phyloP scores from a whole-genome alignment of 1,284 basidiomycete species.

The Mycocalia duriaeana region DNA sequence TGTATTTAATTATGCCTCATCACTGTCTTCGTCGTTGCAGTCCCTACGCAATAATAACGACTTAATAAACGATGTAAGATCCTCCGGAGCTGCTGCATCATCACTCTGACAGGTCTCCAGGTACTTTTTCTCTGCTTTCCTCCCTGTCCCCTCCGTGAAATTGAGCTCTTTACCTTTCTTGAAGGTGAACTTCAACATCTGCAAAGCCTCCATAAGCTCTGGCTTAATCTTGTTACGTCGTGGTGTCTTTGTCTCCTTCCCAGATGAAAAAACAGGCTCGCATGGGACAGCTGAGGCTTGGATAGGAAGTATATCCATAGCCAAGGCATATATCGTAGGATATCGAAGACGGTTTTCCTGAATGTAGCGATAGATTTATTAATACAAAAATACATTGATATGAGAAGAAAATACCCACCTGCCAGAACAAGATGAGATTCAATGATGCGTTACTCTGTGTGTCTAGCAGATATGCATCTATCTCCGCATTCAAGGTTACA shows the following conservation, averaged over 20 bases:
- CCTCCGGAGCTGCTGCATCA: not conserved
- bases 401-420: constrained; percentile 1
- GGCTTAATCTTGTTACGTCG: not conserved
- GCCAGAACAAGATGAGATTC: not conserved
- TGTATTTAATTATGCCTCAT: not conserved
- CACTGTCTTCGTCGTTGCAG: not conserved
- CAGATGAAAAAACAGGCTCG: not conserved
- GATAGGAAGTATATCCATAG: not conserved
- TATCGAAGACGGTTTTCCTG: not conserved
- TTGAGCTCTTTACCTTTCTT: not conserved
- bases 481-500: not conserved
- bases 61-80: not conserved
- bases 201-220: not conserved
- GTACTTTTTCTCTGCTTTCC: not conserved
- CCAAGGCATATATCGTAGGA: not conserved
- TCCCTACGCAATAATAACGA: not conserved
- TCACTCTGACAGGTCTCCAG: not conserved
- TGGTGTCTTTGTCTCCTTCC: not conserved
- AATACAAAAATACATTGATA: not conserved
- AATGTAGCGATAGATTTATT: not conserved
- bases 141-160: not conserved
- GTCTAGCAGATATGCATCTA: not conserved
- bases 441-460: not conserved
- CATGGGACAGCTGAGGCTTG: not conserved
- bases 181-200: not conserved